Conservation (phyloP, 306 rosid genomes). For the Abrus precatorius region DNA sequence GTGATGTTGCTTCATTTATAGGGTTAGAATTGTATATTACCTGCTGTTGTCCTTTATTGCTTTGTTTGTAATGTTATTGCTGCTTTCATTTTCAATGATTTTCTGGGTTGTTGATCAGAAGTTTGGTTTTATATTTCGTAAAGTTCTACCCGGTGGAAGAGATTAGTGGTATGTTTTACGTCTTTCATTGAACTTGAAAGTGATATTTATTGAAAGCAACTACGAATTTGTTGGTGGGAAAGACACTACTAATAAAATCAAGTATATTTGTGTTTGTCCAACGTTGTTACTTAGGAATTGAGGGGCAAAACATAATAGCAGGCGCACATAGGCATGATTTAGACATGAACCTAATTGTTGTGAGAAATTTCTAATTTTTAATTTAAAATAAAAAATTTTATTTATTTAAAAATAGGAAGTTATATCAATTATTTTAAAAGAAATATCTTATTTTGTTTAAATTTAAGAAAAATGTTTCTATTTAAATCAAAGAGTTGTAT, state of each 20-base stretch:
- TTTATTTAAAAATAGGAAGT: no score
- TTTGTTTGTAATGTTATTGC: background rate
- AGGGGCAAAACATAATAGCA: background rate
- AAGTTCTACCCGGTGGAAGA: slow-evolving; percentile 1
- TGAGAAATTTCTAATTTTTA: no score
- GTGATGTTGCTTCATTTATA: background rate
- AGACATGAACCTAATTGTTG: no score
- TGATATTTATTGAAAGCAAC: background rate
- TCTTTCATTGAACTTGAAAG: background rate
- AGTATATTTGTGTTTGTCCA: background rate
- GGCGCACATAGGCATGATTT: no score
- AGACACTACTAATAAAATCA: background rate
- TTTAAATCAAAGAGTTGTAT: no score
- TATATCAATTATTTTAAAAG: no score
- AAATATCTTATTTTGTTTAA: no score
- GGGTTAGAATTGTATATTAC: background rate
- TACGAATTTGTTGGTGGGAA: background rate
- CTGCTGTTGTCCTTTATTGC: background rate
- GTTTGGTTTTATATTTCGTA: slow-evolving; percentile 13
- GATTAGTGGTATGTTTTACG: background rate
- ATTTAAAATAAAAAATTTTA: no score
- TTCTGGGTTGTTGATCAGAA: background rate
- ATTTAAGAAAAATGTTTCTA: no score
- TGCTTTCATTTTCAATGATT: background rate
- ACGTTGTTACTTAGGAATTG: background rate